These are phyloP conservation scores for Aspergillus incahuasiensis DNA, from an alignment of 495 filamentous ascomycete genomes.

Conservation along the genomic window DNA sequence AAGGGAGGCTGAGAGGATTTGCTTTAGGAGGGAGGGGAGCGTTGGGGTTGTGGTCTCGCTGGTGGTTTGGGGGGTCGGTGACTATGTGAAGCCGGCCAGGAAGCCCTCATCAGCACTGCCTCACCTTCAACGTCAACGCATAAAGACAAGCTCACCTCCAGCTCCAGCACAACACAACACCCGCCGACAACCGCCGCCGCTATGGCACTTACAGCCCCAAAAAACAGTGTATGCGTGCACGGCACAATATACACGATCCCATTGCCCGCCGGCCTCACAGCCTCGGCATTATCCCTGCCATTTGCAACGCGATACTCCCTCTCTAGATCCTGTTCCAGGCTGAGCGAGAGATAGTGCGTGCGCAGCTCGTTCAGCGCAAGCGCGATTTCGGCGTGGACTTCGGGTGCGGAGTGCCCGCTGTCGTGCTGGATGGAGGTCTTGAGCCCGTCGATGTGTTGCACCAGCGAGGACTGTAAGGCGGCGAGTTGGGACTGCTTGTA, in stretches of 20 bases:
- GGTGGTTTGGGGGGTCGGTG: too few relatives aligned
- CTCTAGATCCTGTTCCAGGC: constrained; percentile 35
- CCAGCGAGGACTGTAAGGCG: constrained; percentile 33
- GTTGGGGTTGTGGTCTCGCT: constrained; percentile 33
- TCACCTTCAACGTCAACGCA: too few relatives aligned
- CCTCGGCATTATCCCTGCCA: constrained; percentile 30
- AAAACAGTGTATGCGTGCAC: constrained; percentile 44
- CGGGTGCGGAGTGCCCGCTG: constrained; percentile 28
- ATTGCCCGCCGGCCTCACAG: constrained; percentile 16
- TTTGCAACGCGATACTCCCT: constrained; percentile 47
- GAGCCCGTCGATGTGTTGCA: constrained; percentile 27
- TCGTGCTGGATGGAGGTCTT: constrained; percentile 38
- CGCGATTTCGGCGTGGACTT: constrained; percentile 40
- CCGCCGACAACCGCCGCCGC: constrained; percentile 48
- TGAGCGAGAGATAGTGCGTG: constrained; percentile 38
- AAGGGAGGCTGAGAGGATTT: constrained; percentile 34
- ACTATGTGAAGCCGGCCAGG: too few relatives aligned
- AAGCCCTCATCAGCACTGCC: neutral
- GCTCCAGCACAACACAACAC: constrained; percentile 48
- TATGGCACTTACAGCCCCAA: constrained; percentile 41
- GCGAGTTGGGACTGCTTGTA: constrained; percentile 47
- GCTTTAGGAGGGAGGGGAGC: constrained; percentile 33
- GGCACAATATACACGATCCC: constrained; percentile 53
- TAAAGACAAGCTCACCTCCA: constrained; percentile 33
- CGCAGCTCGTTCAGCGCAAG: constrained; percentile 39